Percentiles rank a stretch among this genome's conserved stretches.
Conservation (phyloP, 1,284 basidiomycete genomes). For the Ustanciosporium gigantosporum region DNA sequence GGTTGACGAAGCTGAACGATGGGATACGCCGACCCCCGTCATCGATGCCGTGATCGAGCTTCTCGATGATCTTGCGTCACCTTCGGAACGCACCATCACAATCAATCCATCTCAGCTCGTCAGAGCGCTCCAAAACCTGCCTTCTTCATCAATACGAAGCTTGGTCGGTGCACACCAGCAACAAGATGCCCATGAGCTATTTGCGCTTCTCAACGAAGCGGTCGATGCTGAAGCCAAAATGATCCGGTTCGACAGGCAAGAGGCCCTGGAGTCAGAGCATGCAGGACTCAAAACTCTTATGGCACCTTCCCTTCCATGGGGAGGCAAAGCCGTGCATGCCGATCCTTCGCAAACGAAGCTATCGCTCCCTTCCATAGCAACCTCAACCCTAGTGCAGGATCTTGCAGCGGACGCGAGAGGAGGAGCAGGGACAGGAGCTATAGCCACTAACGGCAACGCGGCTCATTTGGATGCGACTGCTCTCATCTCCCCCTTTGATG, state of each 20-base stretch:
- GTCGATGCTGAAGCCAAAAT: constrained; percentile 46
- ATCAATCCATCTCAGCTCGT: constrained; percentile 44
- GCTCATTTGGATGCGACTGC: constrained; percentile 8
- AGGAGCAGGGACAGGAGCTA: too few species aligned
- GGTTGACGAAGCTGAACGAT: constrained; percentile 39
- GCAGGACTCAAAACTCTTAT: constrained; percentile 38
- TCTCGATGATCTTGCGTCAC: constrained; percentile 30
- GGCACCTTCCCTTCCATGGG: constrained; percentile 35
- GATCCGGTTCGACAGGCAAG: constrained; percentile 16
- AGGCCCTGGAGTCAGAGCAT: constrained; percentile 12
- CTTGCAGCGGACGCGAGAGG: neutral
- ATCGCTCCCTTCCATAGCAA: neutral
- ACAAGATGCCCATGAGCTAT: constrained; percentile 59
- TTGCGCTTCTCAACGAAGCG: constrained; percentile 52
- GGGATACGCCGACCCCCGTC: constrained; percentile 54
- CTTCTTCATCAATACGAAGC: constrained; percentile 42
- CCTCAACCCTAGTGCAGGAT: neutral
- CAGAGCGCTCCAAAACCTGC: constrained; percentile 36
- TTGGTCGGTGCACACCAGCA: constrained; percentile 57
- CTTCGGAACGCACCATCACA: constrained; percentile 35
- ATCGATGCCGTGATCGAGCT: constrained; percentile 51
- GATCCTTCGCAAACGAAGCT: constrained; percentile 14
- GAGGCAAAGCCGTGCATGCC: constrained; percentile 21
- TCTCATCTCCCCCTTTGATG: constrained; percentile 39
- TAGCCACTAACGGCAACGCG: too few species aligned